A percentile compares a stretch with the other conserved stretches of the same genome.
Evolutionary conservation across 768 basidiomycete species (phyloP).

Genomic region (Termitomyces sp.): DNA sequence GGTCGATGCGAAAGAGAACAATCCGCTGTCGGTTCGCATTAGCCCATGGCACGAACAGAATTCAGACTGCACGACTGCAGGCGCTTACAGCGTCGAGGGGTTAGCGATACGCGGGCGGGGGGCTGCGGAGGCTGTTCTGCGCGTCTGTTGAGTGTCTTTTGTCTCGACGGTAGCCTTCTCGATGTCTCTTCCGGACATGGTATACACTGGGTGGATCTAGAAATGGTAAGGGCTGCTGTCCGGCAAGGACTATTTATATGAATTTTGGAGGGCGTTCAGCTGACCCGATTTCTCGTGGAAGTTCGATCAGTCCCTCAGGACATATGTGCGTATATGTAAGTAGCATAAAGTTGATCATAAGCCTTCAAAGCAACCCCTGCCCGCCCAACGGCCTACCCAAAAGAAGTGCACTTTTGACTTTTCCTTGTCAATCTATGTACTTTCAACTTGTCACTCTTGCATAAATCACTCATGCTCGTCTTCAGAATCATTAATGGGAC

Average conservation of each 20-base stretch:
- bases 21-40: slow-evolving; percentile 41
- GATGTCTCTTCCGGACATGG: slow-evolving; percentile 19
- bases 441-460: no score
- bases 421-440: no score
- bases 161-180: slow-evolving; percentile 31
- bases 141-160: slow-evolving; percentile 20
- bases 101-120: slow-evolving; percentile 45
- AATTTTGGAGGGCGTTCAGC: not conserved
- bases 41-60: no score
- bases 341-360: not conserved
- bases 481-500: no score
- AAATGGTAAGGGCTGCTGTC: not conserved
- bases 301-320: not conserved
- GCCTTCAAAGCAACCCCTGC: not conserved
- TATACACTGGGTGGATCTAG: not conserved
- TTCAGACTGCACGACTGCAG: not conserved
- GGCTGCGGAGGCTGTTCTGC: slow-evolving; percentile 14
- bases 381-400: no score
- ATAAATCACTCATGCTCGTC: no score
- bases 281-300: not conserved
- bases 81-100: slow-evolving; percentile 51
- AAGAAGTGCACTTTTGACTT: no score
- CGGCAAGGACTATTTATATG: not conserved
- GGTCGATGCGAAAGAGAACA: slow-evolving; percentile 81
- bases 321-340: not conserved